Conservation (phyloP, 257 asterid species). For the Fraxinus americana region DNA sequence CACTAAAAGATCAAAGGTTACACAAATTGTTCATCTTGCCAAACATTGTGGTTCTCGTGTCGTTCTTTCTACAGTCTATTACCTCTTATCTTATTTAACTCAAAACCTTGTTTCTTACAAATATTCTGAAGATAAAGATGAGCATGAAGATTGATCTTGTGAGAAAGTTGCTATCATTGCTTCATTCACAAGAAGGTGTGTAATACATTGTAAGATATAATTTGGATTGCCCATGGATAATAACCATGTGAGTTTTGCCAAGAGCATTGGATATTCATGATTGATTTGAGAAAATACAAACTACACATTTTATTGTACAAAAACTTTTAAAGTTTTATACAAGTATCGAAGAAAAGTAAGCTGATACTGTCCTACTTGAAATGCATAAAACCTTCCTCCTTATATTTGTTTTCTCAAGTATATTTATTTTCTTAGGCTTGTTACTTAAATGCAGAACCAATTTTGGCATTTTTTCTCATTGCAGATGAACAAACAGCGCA, state of each 20-base stretch:
- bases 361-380: too few relatives aligned
- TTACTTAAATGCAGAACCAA: not conserved
- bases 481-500: not conserved
- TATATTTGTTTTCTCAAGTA: not conserved
- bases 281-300: too few relatives aligned
- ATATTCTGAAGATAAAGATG: constrained; percentile 85
- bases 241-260: too few relatives aligned
- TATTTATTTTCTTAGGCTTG: not conserved
- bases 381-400: too few relatives aligned
- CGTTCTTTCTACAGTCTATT: not conserved
- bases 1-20: not conserved
- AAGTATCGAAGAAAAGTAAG: too few relatives aligned
- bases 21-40: not conserved
- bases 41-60: not conserved
- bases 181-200: constrained; percentile 22
- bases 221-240: not conserved
- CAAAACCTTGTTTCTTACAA: constrained; percentile 24
- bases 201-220: too few relatives aligned
- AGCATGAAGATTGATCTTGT: constrained; percentile 60
- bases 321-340: too few relatives aligned
- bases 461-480: not conserved
- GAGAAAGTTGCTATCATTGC: not conserved
- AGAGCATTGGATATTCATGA: too few relatives aligned
- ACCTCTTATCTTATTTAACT: constrained; percentile 2
- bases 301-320: too few relatives aligned